Base-by-base conservation (phyloP, 192 early-diverging fungal species). In the Linnemannia exigua region DNA sequence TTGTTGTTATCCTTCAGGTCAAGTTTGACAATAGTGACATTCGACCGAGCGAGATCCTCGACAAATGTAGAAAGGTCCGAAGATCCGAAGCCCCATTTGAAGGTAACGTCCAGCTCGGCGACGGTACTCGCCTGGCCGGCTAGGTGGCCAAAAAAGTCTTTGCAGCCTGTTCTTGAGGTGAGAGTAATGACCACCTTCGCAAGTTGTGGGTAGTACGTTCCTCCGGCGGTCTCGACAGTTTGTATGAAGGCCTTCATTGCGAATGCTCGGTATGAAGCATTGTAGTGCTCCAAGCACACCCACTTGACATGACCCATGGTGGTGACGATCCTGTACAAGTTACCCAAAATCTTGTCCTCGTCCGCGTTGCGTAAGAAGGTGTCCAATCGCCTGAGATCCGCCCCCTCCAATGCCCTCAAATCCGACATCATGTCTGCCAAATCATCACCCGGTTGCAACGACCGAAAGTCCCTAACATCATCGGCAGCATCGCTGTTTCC, bases 251-350 rank as follows among this genome's bases (percentile, higher is more conserved):
- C 25, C 63, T 33, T 41, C 63, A 76, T 9, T 1, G 47, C 47
- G 5, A 16, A 15, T 9, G 47, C 47, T 48, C 5, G 75, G 46
- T 76, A 76, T 19, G 61, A 67, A 14, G 22, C 50, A 0, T 52
- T 51, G 52, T 66, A 76, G 48, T 82, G 80, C n/a, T 82, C 80
- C 19, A 82, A 68, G 66, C 80, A 82, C 20, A 82, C 80, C 80
- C 80, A 82, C 28, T 82, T 82, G 52, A 82, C 80, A 16, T 82
- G 74, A 28, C 80, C 74, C 31, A 72, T 16, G 1, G 51, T 19
- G 7, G 80, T 82, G 35, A 54, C 63, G 14, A 72, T 63, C 12
- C 80, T 33, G 69, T 76, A 82, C 7, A 82, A 58, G 67, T 82
- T 82, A 5, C 80, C 80, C 44, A 82, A 15, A 1, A 76, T 47